Conservation (phyloP, 305 asterid genomes). For the Ajuga reptans region DNA sequence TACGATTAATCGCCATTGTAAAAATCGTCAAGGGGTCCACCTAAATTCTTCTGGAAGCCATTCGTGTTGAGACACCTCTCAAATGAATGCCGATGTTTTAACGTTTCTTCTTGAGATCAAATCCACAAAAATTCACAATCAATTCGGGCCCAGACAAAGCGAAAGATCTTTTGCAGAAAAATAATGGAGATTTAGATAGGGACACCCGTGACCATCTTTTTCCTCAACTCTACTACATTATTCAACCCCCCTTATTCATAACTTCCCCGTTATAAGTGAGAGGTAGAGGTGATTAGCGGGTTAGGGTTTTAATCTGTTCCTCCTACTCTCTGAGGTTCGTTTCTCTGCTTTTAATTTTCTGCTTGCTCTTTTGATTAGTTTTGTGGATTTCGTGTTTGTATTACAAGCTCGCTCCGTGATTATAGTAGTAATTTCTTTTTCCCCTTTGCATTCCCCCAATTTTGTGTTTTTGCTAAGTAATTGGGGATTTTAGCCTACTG, state of each 20-base stretch:
- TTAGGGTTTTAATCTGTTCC: conserved; percentile 9
- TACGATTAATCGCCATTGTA: conserved; percentile 12
- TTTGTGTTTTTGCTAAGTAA: neutral
- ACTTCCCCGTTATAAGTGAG: neutral
- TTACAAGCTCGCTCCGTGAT: neutral
- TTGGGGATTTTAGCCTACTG: too few species aligned
- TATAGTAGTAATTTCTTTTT: neutral
- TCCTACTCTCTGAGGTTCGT: conserved; percentile 24
- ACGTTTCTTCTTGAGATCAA: too few species aligned
- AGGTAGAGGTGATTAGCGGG: neutral
- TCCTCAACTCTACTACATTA: neutral
- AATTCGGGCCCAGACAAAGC: conserved; percentile 25
- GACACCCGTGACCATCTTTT: neutral
- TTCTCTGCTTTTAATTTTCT: neutral
- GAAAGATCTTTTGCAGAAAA: conserved; percentile 21
- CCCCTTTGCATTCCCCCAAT: conserved; percentile 3
- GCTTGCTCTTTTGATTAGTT: neutral
- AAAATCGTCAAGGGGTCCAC: conserved; percentile 24
- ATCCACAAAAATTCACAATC: conserved; percentile 4
- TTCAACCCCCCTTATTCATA: neutral
- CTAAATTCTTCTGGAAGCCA: neutral
- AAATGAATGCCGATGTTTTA: neutral
- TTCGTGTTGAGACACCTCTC: conserved; percentile 17
- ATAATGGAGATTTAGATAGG: neutral
- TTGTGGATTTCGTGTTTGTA: neutral